Evolutionary conservation across 371 early-diverging fungal genomes (phyloP).

Genomic region (Coemansia sp.): DNA sequence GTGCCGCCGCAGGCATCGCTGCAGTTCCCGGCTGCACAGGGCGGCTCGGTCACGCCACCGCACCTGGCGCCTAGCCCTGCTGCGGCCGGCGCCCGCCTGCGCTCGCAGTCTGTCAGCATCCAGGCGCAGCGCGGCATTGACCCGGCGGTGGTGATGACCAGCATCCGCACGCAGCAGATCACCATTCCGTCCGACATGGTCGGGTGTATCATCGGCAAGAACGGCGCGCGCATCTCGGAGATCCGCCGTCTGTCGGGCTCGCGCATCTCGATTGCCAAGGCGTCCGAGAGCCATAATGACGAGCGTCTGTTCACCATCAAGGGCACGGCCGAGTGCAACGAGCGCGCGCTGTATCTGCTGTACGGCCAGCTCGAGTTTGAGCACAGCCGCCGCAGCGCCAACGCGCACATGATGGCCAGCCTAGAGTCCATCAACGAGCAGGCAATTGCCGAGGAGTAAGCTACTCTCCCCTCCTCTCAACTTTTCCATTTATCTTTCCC

Average conservation of each 20-base stretch:
- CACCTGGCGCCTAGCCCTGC: conserved; percentile 16
- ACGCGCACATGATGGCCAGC: conserved; percentile 47
- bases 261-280: conserved; percentile 81
- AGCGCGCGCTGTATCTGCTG: conserved; percentile 83
- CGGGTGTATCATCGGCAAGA: conserved; percentile 92
- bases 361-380: conserved; percentile 86
- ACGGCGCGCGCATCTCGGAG: conserved; percentile 86
- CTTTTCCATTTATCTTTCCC: neutral
- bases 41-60: conserved; percentile 35
- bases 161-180: conserved; percentile 75
- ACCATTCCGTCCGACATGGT: conserved; percentile 90
- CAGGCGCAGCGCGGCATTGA: conserved; percentile 45
- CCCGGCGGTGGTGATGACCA: conserved; percentile 43
- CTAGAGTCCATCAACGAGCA: conserved; percentile 51
- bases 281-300: conserved; percentile 69
- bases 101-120: conserved; percentile 51
- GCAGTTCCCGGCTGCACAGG: conserved; percentile 21
- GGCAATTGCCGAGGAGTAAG: conserved; percentile 28
- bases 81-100: conserved; percentile 39
- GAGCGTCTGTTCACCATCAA: conserved; percentile 89
- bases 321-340: conserved; percentile 81
- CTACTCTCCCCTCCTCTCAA: neutral
- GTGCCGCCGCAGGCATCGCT: conserved; percentile 31
- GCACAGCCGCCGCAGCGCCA: conserved; percentile 69
- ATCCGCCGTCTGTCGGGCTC: conserved; percentile 84